Base-by-base conservation (phyloP, 2,329 filamentous ascomycete species). In the Cytospora paraplurivora region DNA sequence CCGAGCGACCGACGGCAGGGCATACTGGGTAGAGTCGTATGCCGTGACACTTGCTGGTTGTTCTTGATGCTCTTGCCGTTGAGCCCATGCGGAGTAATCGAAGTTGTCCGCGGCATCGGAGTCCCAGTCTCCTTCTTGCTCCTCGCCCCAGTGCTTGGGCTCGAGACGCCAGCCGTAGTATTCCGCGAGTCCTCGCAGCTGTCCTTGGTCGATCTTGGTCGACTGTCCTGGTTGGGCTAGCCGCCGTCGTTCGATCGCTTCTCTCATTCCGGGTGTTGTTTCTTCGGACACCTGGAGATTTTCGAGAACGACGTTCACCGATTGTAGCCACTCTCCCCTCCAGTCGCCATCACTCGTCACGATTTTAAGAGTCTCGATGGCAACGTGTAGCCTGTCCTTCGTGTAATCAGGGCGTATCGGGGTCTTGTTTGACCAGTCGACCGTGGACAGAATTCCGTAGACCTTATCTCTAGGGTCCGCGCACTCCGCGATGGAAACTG, bases 381-480 rank as follows among this genome's bases (percentile, higher is more conserved):
- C n/a, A 5, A 62, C 11, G 4, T 50, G 53, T 11, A 57, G 44
- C 15, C 11, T 17, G 33, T 57, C 53, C 32, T 27, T 55, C 3
- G 4, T 8, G n/a, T 62, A 65, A 6, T 65, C 51, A 17, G 59
- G 59, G 2, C 17, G 32, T 7, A 59, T 57, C 10, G 59, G 59
- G 5, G 41, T 3, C 27, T 13, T 2, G 7, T 19, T 27, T 1
- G 13, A 4, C 59, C 59, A 62, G 5, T 56, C 17, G 27, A 59
- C 19, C 21, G 35, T 51, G 0, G 59, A 33, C 11, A 62, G 11
- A 21, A 49, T 15, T 1, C 55, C 59, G 13, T 55, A 65, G 1
- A 65, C 33, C 11, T 32, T 56, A 21, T 65, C 55, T 19, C 63
- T 55, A 4, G 13, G 34, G n/a, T 65, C 63, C 12, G 49, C 37